phyloP scores from a whole-genome alignment of 148 eudicot species.

The Pouteria glomerata region DNA sequence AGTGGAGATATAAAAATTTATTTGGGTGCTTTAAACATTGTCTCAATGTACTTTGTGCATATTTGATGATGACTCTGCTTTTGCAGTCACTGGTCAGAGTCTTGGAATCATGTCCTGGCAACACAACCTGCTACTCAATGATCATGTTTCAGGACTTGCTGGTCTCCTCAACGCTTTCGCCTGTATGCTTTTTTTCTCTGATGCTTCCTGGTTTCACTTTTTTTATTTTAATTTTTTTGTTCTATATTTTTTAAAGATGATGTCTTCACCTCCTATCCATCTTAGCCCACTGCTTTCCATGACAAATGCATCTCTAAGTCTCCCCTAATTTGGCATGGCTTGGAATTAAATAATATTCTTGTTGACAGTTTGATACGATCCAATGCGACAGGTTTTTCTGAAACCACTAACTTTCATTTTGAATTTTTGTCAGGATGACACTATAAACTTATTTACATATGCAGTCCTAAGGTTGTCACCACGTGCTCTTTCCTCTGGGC shows the following conservation, averaged over 20 bases:
- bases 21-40: not conserved
- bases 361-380: not conserved
- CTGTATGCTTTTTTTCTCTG: slow-evolving; percentile 57
- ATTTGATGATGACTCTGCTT: slow-evolving; percentile 14
- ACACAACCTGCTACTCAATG: slow-evolving; percentile 58
- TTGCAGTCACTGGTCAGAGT: slow-evolving; percentile 75
- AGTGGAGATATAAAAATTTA: not conserved
- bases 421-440: slow-evolving; percentile 62
- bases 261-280: not conserved
- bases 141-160: slow-evolving; percentile 87
- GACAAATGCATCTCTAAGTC: not conserved
- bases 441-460: slow-evolving; percentile 75
- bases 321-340: not conserved
- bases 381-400: not conserved
- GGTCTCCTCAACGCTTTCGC: slow-evolving; percentile 78
- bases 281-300: not conserved
- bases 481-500: slow-evolving; percentile 57
- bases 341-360: not conserved
- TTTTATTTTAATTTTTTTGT: not conserved
- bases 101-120: slow-evolving; percentile 69
- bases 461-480: slow-evolving; percentile 80
- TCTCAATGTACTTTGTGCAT: not conserved
- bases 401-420: not conserved
- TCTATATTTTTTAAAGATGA: not conserved
- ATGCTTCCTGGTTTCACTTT: not conserved